Conservation (phyloP, 495 filamentous ascomycete genomes). For the Talaromyces nanjingensis region DNA sequence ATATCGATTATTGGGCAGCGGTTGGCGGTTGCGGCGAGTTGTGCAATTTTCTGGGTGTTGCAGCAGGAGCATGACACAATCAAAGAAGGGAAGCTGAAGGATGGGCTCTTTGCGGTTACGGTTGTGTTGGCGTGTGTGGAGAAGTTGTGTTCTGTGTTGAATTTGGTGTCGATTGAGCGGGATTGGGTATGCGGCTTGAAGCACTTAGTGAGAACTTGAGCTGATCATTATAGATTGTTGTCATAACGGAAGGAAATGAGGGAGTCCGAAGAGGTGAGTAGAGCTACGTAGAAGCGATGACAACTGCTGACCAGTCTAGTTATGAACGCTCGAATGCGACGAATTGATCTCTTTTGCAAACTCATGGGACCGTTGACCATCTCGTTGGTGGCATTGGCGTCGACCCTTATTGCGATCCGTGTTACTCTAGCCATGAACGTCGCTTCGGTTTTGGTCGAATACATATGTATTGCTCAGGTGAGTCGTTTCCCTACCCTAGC, state of each 20-base stretch:
- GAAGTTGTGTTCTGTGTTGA: slow-evolving; percentile 40
- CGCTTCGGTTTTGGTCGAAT: slow-evolving; percentile 44
- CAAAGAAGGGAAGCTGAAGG: slow-evolving; percentile 10
- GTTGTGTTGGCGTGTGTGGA: slow-evolving; percentile 44
- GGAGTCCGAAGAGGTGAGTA: slow-evolving; percentile 27
- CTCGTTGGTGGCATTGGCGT: slow-evolving; percentile 41
- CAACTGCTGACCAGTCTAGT: slow-evolving; percentile 7
- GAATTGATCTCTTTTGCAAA: slow-evolving; percentile 63
- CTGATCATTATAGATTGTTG: slow-evolving; percentile 25
- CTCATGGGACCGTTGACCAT: slow-evolving; percentile 51
- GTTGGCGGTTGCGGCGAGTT: slow-evolving; percentile 15
- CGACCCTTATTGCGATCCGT: slow-evolving; percentile 42
- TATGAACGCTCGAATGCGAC: slow-evolving; percentile 54
- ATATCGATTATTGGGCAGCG: slow-evolving; percentile 26
- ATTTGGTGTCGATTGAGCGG: slow-evolving; percentile 50
- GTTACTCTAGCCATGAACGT: slow-evolving; percentile 34
- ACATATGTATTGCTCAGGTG: slow-evolving; percentile 49
- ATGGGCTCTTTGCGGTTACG: slow-evolving; percentile 28
- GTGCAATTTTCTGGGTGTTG: slow-evolving; percentile 12
- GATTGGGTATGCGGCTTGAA: slow-evolving; percentile 42
- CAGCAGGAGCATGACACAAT: slow-evolving; percentile 8
- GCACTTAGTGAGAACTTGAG: too few relatives aligned
- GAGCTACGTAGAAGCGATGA: neutral
- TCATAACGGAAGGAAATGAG: slow-evolving; percentile 32
- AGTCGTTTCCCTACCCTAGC: neutral